Evolutionary conservation across 768 basidiomycete genomes (phyloP), one percentile per base, ranked within the genome.

Genomic region (Calocybe gangraenosa): DNA sequence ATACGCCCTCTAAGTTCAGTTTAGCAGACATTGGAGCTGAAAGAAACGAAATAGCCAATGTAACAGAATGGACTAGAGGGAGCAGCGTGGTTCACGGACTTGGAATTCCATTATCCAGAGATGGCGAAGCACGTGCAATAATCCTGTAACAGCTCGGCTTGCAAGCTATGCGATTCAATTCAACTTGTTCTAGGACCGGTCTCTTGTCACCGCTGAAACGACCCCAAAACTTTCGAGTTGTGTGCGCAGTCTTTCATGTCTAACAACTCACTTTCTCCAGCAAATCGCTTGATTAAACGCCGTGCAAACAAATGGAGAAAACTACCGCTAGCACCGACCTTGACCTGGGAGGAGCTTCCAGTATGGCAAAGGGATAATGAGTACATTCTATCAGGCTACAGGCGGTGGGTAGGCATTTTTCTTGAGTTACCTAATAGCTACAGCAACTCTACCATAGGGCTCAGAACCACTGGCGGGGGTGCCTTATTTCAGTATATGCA

Each of bases 321-420:
- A 33, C 23, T 37, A 36, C 36, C 46, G 23, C 23, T 37, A 36
- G 35, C 46, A 38, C 57, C 41, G 39, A 73, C 69, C 6, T 40
- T 76, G 28, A 52, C 66, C 10, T 88, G 81, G 81, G 48, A 57
- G 17, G 78, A 84, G 44, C 67, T 87, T 35, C 77, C 81, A 32
- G 73, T 74, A 25, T 90, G 84, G 84, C 79, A 80, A 62, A 74
- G 66, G 51, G 82, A 88, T 62, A 89, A 88, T 54, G 83, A 87
- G 53, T 84, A 77, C 57, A 87, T 89, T 48, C 31, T 81, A 46
- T 64, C 63, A 28, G 87, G 87, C 2, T 88, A 89, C 59, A 71
- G 86, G 64, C 70, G 77, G 87, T 86, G 56, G 55, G 68, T 53
- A 35, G 19, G 18, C 31, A 18, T 30, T 22, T 43, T 46, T n/a